Conservation (phyloP, 495 filamentous ascomycete genomes). For the Aspergillus carlsbadensis region DNA sequence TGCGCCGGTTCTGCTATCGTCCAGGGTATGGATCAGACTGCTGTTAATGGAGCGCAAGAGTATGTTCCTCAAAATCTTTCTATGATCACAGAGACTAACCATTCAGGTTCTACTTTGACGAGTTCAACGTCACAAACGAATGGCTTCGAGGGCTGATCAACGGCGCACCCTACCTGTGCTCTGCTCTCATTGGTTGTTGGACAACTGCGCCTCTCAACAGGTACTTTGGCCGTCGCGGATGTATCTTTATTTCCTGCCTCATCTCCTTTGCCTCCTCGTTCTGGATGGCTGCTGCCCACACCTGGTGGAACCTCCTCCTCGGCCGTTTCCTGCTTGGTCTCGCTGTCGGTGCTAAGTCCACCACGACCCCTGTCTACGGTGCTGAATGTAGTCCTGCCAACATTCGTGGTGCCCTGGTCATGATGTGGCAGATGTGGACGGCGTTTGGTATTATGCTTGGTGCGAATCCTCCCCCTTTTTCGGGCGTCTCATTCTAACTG, state of each 20-base stretch:
- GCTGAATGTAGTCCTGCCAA: slow-evolving; percentile 56
- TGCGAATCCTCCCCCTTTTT: slow-evolving; percentile 27
- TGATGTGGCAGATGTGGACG: slow-evolving; percentile 66
- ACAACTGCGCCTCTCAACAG: slow-evolving; percentile 57
- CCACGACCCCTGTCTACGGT: slow-evolving; percentile 57
- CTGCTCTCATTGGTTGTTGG: slow-evolving; percentile 48
- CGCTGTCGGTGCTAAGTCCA: slow-evolving; percentile 59
- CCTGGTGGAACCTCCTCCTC: slow-evolving; percentile 52
- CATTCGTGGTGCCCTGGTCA: slow-evolving; percentile 59
- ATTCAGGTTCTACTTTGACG: slow-evolving; percentile 18
- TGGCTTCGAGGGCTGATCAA: slow-evolving; percentile 52
- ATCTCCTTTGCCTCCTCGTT: slow-evolving; percentile 47
- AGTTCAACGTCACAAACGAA: slow-evolving; percentile 17
- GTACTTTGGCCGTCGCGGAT: slow-evolving; percentile 55
- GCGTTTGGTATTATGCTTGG: slow-evolving; percentile 83
- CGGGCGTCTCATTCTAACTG: neutral
- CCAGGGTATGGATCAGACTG: slow-evolving; percentile 73
- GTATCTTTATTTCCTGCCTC: slow-evolving; percentile 54
- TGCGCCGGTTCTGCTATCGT: slow-evolving; percentile 52
- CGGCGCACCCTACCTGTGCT: slow-evolving; percentile 46
- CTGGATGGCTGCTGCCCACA: slow-evolving; percentile 46
- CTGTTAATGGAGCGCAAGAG: slow-evolving; percentile 65
- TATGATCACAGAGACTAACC: neutral
- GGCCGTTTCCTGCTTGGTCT: slow-evolving; percentile 59
- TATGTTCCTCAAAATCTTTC: slow-evolving; percentile 46